Base-by-base conservation (phyloP, 1,139 yeast species). In the Hansenula sp. region DNA sequence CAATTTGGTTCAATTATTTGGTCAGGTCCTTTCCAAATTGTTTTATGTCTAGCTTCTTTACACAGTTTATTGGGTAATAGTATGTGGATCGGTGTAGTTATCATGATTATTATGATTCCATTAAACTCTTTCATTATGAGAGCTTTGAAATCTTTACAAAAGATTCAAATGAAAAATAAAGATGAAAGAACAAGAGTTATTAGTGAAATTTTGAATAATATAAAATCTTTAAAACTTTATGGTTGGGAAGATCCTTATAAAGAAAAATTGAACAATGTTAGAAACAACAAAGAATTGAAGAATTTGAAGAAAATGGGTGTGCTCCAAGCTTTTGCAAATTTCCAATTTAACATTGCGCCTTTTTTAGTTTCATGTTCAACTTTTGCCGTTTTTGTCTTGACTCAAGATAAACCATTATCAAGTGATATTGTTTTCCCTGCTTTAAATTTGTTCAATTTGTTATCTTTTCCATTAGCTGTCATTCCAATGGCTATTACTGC, bases 361-460 rank as follows among this genome's bases (percentile, higher is more conserved):
- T 87, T 87, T 61, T 70, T 93, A 53, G 99, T 93, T 29, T 85
- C 96, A 42, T 87, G 96, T 66, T 78, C 89, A 3, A 93, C 98
- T 1, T 93, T 94, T 72, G 96, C 89, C 3, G 74, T 85, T 15
- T 93, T 86, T 60, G 86, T 90, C 13, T 66, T 72, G 47, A 70
- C 80, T 37, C 80, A 82, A 53, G 76, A 78, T 46, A 72, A 64
- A 46, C 89, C 96, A 37, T 76, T 93, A 58, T 77, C 94, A 2
- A 89, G 97, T 12, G 98, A 93, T 57, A 75, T 91, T 55, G 97
- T 93, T 11, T 93, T 93, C 77, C 97, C 99, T 13, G 96, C 98
- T 1, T 74, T 93, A 52, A 77, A 97, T 1, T 73, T 93, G 52
- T 86, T 86, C 68, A 93, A 91, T 62, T 71, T 93, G 60, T 74